Conservation (phyloP, 805 yeast species). For the Debaryomyces maramus region DNA sequence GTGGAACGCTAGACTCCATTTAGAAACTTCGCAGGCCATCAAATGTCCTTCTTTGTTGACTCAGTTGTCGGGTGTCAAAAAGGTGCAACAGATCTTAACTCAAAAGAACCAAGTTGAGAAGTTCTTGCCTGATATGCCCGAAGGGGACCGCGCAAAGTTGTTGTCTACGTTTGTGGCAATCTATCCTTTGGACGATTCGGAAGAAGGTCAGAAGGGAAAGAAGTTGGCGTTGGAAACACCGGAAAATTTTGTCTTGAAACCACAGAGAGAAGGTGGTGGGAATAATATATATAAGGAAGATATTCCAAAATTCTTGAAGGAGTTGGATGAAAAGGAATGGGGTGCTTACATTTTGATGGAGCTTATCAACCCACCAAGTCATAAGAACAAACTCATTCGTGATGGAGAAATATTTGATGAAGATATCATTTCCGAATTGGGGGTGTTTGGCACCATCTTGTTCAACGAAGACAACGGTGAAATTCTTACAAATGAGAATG, state of each 20-base stretch:
- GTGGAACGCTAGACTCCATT: slow-evolving; percentile 73
- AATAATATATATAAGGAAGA: slow-evolving; percentile 86
- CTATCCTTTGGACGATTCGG: slow-evolving; percentile 77
- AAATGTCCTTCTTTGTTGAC: slow-evolving; percentile 90
- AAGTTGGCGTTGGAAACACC: slow-evolving; percentile 68
- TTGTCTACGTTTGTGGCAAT: slow-evolving; percentile 77
- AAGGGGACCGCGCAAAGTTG: slow-evolving; percentile 32
- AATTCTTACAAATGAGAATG: slow-evolving; percentile 59
- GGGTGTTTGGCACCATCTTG: slow-evolving; percentile 80
- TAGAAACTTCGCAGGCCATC: slow-evolving; percentile 78
- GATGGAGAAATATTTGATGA: slow-evolving; percentile 63
- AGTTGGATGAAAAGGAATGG: slow-evolving; percentile 72
- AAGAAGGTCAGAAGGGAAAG: slow-evolving; percentile 61
- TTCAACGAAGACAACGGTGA: slow-evolving; percentile 66
- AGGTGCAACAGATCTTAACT: slow-evolving; percentile 87
- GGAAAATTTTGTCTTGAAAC: slow-evolving; percentile 79
- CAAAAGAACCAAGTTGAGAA: slow-evolving; percentile 46
- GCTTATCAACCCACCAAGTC: slow-evolving; percentile 74
- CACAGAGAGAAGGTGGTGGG: slow-evolving; percentile 99
- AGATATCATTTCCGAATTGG: slow-evolving; percentile 84
- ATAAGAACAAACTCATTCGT: slow-evolving; percentile 68
- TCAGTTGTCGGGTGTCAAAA: slow-evolving; percentile 91
- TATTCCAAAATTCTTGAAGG: slow-evolving; percentile 70
- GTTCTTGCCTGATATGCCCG: slow-evolving; percentile 41
- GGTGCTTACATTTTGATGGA: slow-evolving; percentile 93